Evolutionary conservation across 306 rosid species (phyloP).

Genomic region (Fagus sylvatica): DNA sequence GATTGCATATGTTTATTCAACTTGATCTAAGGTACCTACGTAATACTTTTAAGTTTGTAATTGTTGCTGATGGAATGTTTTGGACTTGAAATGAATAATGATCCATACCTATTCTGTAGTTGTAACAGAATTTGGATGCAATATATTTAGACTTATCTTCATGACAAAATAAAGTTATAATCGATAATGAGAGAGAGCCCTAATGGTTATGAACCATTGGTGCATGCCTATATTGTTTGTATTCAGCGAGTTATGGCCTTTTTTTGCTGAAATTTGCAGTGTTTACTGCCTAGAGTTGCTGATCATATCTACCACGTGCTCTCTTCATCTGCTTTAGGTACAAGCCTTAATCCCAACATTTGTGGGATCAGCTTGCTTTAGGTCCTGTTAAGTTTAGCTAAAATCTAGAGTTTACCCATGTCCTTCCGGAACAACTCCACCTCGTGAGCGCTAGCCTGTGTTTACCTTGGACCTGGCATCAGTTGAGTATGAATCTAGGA

Average conservation of each 20-base stretch:
- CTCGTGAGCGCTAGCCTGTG: no score
- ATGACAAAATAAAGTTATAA: slow-evolving; percentile 13
- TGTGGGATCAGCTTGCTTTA: no score
- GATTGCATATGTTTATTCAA: not conserved
- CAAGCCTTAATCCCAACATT: no score
- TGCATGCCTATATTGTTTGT: not conserved
- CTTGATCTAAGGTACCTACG: not conserved
- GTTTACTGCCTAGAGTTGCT: not conserved
- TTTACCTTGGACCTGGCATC: no score
- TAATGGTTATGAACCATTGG: not conserved
- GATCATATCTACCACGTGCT: not conserved
- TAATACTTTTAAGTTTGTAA: slow-evolving; percentile 8
- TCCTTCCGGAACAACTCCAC: not conserved
- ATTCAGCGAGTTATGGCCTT: not conserved
- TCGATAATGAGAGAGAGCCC: not conserved
- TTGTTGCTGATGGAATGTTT: not conserved
- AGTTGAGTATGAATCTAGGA: no score
- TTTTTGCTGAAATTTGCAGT: not conserved
- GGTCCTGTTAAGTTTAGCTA: not conserved
- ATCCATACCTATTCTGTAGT: slow-evolving; percentile 10
- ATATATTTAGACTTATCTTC: not conserved
- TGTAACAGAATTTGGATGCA: slow-evolving; percentile 10
- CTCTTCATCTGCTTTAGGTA: not conserved
- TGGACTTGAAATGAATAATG: not conserved
- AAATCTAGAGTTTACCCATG: not conserved